Conservation (phyloP, 2,329 filamentous ascomycete species). For the Trichoderma simmonsii region DNA sequence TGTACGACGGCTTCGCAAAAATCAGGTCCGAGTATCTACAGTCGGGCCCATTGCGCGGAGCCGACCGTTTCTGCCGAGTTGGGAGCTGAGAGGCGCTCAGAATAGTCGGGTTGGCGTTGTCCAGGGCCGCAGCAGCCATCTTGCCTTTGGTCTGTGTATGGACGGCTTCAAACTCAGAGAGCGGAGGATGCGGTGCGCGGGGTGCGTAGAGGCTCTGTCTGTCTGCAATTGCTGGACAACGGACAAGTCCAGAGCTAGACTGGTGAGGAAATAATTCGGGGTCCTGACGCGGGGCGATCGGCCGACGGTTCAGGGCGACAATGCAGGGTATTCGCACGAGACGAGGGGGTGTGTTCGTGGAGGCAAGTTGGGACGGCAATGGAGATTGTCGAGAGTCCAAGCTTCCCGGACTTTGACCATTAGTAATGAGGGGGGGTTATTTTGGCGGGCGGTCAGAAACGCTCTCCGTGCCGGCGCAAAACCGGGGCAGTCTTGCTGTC, state of each 20-base stretch:
- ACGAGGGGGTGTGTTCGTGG: slow-evolving; percentile 4
- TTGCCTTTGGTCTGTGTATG: not conserved
- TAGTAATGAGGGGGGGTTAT: not conserved
- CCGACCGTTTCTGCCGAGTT: slow-evolving; percentile 59
- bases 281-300: slow-evolving; percentile 9
- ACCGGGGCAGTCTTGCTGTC: not conserved
- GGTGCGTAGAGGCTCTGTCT: not conserved
- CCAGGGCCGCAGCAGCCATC: slow-evolving; percentile 37
- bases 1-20: slow-evolving; percentile 44
- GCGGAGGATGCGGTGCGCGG: not conserved
- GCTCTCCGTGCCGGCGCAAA: not conserved
- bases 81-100: slow-evolving; percentile 85
- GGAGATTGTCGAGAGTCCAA: slow-evolving; percentile 12
- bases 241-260: not conserved
- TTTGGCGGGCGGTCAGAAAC: slow-evolving; percentile 2
- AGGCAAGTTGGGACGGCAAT: not conserved
- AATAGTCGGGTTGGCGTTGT: slow-evolving; percentile 92
- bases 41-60: slow-evolving; percentile 46
- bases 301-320: not conserved
- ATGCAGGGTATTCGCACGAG: slow-evolving; percentile 3
- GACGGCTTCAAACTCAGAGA: not conserved
- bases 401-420: not conserved
- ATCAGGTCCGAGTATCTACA: slow-evolving; percentile 47
- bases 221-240: not conserved
- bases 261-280: slow-evolving; percentile 12